Conservation (phyloP, 495 filamentous ascomycete species). For the Neurospora intermedia region DNA sequence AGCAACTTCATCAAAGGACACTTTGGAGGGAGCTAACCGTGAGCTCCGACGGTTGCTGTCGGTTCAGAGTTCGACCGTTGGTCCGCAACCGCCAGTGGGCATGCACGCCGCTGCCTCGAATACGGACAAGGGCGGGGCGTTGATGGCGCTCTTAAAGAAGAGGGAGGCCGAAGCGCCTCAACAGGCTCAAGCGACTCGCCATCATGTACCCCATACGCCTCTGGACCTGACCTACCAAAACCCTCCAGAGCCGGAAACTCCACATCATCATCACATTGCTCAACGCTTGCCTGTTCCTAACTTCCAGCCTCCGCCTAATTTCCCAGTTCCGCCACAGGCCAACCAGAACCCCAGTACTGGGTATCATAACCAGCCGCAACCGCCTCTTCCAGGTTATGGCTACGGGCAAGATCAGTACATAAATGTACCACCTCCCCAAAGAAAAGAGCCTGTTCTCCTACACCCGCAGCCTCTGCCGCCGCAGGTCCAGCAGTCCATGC, state of each 20-base stretch:
- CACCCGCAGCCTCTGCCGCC: conserved; percentile 46
- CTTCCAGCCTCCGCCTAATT: conserved; percentile 34
- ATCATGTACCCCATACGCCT: conserved; percentile 25
- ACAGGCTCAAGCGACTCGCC: conserved; percentile 8
- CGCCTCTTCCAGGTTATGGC: conserved; percentile 10
- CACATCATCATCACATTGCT: conserved; percentile 30
- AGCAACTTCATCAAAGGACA: conserved; percentile 22
- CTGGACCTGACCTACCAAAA: conserved; percentile 29
- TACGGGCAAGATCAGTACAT: conserved; percentile 19
- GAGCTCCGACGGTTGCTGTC: conserved; percentile 56
- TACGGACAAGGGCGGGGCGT: conserved; percentile 22
- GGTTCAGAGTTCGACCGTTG: conserved; percentile 41
- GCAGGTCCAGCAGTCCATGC: conserved; percentile 35
- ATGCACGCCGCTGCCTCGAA: conserved; percentile 9
- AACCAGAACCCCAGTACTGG: conserved; percentile 6
- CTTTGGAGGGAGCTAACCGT: conserved; percentile 45
- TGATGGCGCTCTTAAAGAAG: conserved; percentile 25
- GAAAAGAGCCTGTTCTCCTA: conserved; percentile 33
- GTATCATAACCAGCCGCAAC: conserved; percentile 9
- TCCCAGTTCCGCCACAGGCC: conserved; percentile 25
- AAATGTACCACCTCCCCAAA: conserved; percentile 15
- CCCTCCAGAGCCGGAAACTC: conserved; percentile 26
- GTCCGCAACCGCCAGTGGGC: conserved; percentile 19
- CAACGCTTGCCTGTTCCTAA: conserved; percentile 22
- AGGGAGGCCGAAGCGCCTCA: conserved; percentile 8